Conservation (phyloP, 192 early-diverging fungal species). For the Coemansia sp. region DNA sequence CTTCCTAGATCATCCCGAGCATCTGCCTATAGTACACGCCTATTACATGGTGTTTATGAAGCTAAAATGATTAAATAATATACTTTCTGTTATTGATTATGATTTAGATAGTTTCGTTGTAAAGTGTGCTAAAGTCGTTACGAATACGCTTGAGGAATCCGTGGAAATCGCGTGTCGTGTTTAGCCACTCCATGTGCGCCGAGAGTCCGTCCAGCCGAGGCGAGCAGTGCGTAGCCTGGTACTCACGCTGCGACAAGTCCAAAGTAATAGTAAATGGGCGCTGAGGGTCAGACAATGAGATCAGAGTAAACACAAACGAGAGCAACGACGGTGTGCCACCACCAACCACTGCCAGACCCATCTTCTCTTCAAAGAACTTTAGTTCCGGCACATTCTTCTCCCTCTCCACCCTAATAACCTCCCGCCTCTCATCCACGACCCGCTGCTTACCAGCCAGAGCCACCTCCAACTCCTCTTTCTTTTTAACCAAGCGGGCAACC, state of each 20-base stretch:
- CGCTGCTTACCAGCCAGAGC: slow-evolving; percentile 56
- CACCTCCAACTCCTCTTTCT: slow-evolving; percentile 16
- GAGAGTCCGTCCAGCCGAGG: slow-evolving; percentile 58
- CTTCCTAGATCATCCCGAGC: slow-evolving; percentile 24
- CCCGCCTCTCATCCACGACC: slow-evolving; percentile 56
- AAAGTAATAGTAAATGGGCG: slow-evolving; percentile 63
- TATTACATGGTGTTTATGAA: slow-evolving; percentile 62
- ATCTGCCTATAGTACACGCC: slow-evolving; percentile 60
- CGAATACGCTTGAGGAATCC: slow-evolving; percentile 72
- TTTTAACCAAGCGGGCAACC: slow-evolving; percentile 35
- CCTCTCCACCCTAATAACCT: slow-evolving; percentile 57
- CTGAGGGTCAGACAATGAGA: slow-evolving; percentile 60
- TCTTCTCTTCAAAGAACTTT: slow-evolving; percentile 57
- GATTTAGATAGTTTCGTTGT: slow-evolving; percentile 21
- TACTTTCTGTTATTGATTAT: too few relatives aligned
- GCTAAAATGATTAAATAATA: slow-evolving; percentile 22
- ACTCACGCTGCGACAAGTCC: slow-evolving; percentile 63
- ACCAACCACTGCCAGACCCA: slow-evolving; percentile 57
- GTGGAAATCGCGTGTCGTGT: slow-evolving; percentile 69
- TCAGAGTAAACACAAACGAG: slow-evolving; percentile 69
- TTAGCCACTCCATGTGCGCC: slow-evolving; percentile 60
- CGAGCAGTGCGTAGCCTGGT: slow-evolving; percentile 60
- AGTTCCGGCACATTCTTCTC: slow-evolving; percentile 61
- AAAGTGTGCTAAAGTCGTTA: slow-evolving; percentile 59
- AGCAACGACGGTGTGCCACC: slow-evolving; percentile 59